Base-by-base conservation (phyloP, 1,139 yeast genomes). In the Nakaseomyces nivariensis region DNA sequence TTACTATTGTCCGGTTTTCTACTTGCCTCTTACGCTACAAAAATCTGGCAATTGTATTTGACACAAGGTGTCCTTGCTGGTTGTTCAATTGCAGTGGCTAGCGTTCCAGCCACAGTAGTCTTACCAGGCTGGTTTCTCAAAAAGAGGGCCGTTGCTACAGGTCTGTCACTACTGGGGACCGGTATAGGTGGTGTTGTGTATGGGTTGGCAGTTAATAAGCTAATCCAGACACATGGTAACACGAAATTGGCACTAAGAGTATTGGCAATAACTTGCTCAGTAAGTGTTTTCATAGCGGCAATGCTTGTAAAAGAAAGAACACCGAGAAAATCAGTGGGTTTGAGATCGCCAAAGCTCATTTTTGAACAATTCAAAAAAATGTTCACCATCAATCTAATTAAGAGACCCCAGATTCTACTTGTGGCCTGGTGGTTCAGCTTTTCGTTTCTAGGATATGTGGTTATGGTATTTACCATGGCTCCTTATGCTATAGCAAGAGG, bases 51-150 rank as follows among this genome's bases (percentile, higher is more conserved):
- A 52, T 65, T 84, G n/a, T 80, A 77, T 59, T 65, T 82, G 44
- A 77, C 86, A 11, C 89, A 84, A 64, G 94, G 94, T 7, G 67
- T 83, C 1, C 57, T 82, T 48, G 74, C 80, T 44, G 88, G 90
- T 0, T 54, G 79, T 10, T 79, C 85, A 0, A 81, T 79, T 54
- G 75, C 81, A 0, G 65, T 84, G 41, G 67, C 81, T 22, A 82
- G 76, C 54, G 74, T 81, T 9, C 88, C 90, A 0, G 77, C 79
- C 0, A 69, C 74, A 26, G 70, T 79, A 2, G 67, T 81, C 10
- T 59, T 78, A 31, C 85, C 87, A 0, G 76, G 75, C 46, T 82
- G 85, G 82, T 82, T 82, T 62, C 63, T 74, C 48, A 74, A 74
- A 56, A 75, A 68, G 54, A 71, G 86, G 54, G 76, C 81, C 1